Percentiles rank a stretch among this genome's conserved stretches.
Evolutionary conservation across 129 eudicot genomes (phyloP).

Genomic region (Smallanthus sonchifolius): DNA sequence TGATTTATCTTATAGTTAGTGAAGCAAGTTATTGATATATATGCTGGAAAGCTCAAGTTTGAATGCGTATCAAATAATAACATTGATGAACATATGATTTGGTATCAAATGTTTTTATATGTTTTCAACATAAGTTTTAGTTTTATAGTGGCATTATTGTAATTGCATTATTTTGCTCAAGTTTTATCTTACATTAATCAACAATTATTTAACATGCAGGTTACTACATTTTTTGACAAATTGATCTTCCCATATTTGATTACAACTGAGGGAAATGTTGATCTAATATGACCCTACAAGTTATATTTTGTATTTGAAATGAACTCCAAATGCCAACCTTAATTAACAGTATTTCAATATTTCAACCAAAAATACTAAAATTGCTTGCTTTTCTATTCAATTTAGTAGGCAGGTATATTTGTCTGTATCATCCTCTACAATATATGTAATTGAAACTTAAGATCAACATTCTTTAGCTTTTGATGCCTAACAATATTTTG

Average conservation of each 20-base stretch:
- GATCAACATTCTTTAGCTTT: constrained; percentile 1
- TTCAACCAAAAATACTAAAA: too few species aligned
- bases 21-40: constrained; percentile 11
- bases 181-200: too few species aligned
- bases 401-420: too few species aligned
- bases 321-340: too few species aligned
- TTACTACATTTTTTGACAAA: too few species aligned
- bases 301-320: too few species aligned
- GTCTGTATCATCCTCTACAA: constrained; percentile 96
- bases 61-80: constrained; percentile 82
- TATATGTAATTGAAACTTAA: constrained; percentile 35
- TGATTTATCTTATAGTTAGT: not conserved
- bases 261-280: too few species aligned
- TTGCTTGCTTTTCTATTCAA: too few species aligned
- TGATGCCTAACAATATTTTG: constrained; percentile 21
- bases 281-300: too few species aligned
- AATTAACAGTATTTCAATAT: too few species aligned
- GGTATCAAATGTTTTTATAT: constrained; percentile 48
- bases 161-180: not conserved
- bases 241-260: too few species aligned
- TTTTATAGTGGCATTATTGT: not conserved
- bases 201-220: too few species aligned
- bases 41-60: constrained; percentile 73
- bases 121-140: not conserved
- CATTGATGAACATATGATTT: constrained; percentile 80